A percentile compares a stretch with the other conserved stretches of the same genome.
Conservation (phyloP, 2,329 filamentous ascomycete species). For the Chrysosphaeria jannelii region DNA sequence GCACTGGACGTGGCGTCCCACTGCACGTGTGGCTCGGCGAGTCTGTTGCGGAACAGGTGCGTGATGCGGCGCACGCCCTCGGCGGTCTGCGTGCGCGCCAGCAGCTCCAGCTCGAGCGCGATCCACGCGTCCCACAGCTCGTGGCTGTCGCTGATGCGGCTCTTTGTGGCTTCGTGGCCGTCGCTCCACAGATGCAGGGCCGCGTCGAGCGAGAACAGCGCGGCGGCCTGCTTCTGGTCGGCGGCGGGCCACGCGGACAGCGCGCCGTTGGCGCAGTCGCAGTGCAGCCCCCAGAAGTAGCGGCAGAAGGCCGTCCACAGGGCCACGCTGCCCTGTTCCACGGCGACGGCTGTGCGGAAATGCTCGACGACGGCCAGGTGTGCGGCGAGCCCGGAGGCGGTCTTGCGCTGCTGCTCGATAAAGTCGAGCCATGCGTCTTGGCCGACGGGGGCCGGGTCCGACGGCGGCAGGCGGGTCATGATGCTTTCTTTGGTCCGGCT, state of each 20-base stretch:
- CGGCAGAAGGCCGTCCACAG: constrained; percentile 56
- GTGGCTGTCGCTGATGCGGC: constrained; percentile 48
- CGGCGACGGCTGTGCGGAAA: constrained; percentile 35
- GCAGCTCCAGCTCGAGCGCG: constrained; percentile 36
- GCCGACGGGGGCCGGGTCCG: constrained; percentile 21
- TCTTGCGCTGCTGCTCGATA: constrained; percentile 37
- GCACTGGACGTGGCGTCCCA: constrained; percentile 48
- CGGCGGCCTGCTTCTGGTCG: constrained; percentile 35
- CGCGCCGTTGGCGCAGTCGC: constrained; percentile 24
- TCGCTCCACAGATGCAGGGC: constrained; percentile 41
- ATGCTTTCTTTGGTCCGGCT: too few relatives aligned
- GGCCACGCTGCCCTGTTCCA: constrained; percentile 42
- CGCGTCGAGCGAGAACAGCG: constrained; percentile 38
- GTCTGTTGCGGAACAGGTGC: constrained; percentile 36
- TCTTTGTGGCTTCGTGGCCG: constrained; percentile 40
- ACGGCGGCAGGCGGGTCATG: constrained; percentile 6
- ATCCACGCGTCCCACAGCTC: constrained; percentile 55
- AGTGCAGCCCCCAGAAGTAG: constrained; percentile 43
- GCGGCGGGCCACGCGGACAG: constrained; percentile 30
- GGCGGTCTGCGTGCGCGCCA: constrained; percentile 22
- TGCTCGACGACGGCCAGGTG: constrained; percentile 41
- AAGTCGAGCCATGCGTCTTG: constrained; percentile 54
- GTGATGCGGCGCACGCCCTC: constrained; percentile 32
- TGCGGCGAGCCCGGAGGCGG: constrained; percentile 29
- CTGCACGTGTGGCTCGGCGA: constrained; percentile 39